Conservation (phyloP, 2,329 filamentous ascomycete species). For the Stemphylium lycopersici region DNA sequence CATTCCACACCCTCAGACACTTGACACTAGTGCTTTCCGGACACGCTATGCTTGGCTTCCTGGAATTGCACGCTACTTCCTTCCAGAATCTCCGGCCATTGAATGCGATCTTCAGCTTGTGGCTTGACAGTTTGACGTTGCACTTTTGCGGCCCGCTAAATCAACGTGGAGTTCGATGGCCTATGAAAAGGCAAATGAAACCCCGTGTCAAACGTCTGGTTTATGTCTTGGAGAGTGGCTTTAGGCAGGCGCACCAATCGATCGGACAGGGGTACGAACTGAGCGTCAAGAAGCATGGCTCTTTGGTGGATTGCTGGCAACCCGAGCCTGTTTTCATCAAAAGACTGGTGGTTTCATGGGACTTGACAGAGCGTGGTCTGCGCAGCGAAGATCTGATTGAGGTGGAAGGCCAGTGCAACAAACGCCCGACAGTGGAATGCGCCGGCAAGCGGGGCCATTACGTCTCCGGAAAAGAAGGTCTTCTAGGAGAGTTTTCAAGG, state of each 20-base stretch:
- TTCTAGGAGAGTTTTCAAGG: not conserved
- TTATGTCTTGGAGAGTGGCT: conserved; percentile 1
- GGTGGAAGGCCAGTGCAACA: conserved; percentile 1
- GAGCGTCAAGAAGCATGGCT: not conserved
- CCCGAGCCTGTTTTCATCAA: not conserved
- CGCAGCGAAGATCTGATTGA: conserved; percentile 1
- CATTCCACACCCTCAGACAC: not conserved
- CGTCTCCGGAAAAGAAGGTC: not conserved
- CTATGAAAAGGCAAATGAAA: too few relatives aligned
- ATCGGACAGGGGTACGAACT: not conserved
- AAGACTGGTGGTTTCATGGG: conserved; percentile 4
- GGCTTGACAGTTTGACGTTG: not conserved
- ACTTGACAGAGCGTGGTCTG: conserved; percentile 2
- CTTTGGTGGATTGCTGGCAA: not conserved
- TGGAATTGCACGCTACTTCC: not conserved
- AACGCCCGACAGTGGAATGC: not conserved
- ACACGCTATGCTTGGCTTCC: not conserved
- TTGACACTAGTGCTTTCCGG: conserved; percentile 1
- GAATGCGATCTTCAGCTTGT: conserved; percentile 7
- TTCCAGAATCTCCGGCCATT: not conserved
- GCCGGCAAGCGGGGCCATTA: not conserved
- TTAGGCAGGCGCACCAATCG: conserved; percentile 3
- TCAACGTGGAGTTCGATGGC: not conserved
- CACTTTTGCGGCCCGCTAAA: not conserved
- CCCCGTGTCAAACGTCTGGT: not conserved